Conservation (phyloP, 2,329 filamentous ascomycete species). For the Fusarium drepaniforme region DNA sequence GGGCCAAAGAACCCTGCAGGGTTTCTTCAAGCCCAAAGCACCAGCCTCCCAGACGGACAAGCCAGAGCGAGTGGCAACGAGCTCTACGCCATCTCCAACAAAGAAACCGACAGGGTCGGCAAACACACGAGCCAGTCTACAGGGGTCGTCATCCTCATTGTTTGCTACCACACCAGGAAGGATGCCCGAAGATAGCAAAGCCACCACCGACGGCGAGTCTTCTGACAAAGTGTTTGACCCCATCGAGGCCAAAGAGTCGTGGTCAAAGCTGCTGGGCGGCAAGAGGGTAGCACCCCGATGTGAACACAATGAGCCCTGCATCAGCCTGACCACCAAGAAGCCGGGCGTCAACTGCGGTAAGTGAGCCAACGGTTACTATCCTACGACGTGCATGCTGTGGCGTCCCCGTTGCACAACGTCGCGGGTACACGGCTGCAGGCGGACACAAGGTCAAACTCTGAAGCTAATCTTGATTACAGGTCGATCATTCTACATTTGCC, state of each 20-base stretch:
- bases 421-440: slow-evolving; percentile 1
- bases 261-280: slow-evolving; percentile 84
- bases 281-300: slow-evolving; percentile 82
- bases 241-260: slow-evolving; percentile 81
- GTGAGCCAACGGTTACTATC: slow-evolving; percentile 31
- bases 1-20: slow-evolving; percentile 73
- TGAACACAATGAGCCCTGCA: slow-evolving; percentile 90
- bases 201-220: slow-evolving; percentile 20
- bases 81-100: slow-evolving; percentile 26
- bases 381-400: slow-evolving; percentile 16
- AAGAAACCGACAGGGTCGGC: slow-evolving; percentile 20
- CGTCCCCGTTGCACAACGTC: slow-evolving; percentile 16
- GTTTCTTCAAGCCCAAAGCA: slow-evolving; percentile 77
- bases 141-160: not conserved
- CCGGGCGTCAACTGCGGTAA: slow-evolving; percentile 83
- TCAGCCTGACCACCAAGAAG: slow-evolving; percentile 87
- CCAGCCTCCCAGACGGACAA: slow-evolving; percentile 21
- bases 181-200: slow-evolving; percentile 3
- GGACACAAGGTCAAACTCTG: slow-evolving; percentile 1
- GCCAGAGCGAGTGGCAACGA: slow-evolving; percentile 6
- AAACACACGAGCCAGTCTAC: not conserved
- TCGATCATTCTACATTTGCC: slow-evolving; percentile 73
- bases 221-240: slow-evolving; percentile 71
- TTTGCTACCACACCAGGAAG: slow-evolving; percentile 2
- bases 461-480: slow-evolving; percentile 53